phyloP scores from a whole-genome alignment of 2,329 filamentous ascomycete species.

The Annulohypoxylon truncatum region DNA sequence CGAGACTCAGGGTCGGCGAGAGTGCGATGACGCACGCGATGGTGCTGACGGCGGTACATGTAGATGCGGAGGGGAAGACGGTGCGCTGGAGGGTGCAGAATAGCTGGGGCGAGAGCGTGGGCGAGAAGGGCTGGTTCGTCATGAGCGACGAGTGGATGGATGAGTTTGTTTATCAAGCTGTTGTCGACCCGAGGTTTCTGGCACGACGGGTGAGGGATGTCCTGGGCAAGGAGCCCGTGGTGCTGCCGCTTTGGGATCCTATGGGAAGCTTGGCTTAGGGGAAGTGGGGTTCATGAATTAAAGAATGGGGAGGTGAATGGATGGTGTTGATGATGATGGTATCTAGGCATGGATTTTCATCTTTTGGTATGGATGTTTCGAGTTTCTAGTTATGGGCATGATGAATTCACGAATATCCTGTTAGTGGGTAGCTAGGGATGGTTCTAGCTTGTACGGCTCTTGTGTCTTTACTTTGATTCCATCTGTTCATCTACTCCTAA shows the following conservation, averaged over 20 bases:
- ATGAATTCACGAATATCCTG: not conserved
- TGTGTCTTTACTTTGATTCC: not conserved
- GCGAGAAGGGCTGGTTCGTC: slow-evolving; percentile 86
- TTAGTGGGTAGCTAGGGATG: not conserved
- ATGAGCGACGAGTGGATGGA: slow-evolving; percentile 87
- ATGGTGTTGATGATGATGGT: slow-evolving; percentile 3
- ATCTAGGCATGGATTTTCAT: slow-evolving; percentile 8
- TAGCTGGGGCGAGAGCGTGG: slow-evolving; percentile 77
- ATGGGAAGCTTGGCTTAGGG: slow-evolving; percentile 77
- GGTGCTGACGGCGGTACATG: slow-evolving; percentile 87
- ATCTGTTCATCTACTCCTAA: not conserved
- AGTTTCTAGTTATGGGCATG: not conserved
- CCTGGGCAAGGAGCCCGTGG: slow-evolving; percentile 74
- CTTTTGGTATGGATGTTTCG: not conserved
- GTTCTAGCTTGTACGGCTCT: not conserved
- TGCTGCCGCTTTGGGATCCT: slow-evolving; percentile 82
- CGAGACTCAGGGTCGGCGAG: slow-evolving; percentile 79
- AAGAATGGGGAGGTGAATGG: too few relatives aligned
- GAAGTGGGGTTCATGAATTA: slow-evolving; percentile 26
- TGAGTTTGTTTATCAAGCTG: slow-evolving; percentile 86
- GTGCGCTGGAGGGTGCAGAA: slow-evolving; percentile 90
- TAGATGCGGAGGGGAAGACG: slow-evolving; percentile 72
- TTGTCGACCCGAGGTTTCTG: slow-evolving; percentile 79
- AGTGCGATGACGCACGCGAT: slow-evolving; percentile 92
- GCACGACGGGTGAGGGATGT: slow-evolving; percentile 75